Conservation (phyloP, 345 rosid species). For the Euclidium syriacum region DNA sequence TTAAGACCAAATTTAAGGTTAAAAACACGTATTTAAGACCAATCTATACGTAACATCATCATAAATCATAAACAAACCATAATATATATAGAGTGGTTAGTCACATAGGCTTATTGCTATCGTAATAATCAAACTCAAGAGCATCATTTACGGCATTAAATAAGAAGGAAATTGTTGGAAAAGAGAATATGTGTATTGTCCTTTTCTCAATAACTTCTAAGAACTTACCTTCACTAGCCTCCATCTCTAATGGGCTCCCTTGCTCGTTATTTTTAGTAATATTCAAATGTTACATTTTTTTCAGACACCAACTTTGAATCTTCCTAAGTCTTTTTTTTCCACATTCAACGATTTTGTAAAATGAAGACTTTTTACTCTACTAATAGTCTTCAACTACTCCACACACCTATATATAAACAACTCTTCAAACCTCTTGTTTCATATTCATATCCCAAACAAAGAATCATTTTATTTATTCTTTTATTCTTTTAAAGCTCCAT, state of each 20-base stretch:
- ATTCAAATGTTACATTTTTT: conserved; percentile 5
- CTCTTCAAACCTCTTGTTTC: not conserved
- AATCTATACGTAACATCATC: not conserved
- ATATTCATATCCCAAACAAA: not conserved
- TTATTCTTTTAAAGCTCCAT: conserved; percentile 8
- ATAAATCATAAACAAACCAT: not conserved
- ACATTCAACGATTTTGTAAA: conserved; percentile 16
- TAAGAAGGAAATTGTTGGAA: not conserved
- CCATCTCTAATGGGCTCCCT: not conserved
- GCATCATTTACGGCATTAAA: not conserved
- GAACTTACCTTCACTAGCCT: conserved; percentile 13
- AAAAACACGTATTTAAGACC: too few species aligned
- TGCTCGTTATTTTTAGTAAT: not conserved
- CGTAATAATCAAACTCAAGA: not conserved
- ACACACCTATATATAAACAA: conserved; percentile 7
- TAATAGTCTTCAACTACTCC: conserved; percentile 23
- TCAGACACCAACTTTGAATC: conserved; percentile 32
- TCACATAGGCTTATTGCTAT: not conserved
- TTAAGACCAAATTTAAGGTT: too few species aligned
- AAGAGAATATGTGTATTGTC: not conserved
- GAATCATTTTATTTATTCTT: not conserved
- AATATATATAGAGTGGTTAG: not conserved
- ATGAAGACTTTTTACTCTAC: conserved; percentile 15
- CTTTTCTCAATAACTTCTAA: conserved; percentile 23
- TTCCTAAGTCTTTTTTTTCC: conserved; percentile 8